phyloP scores from a whole-genome alignment of 2,329 filamentous ascomycete species.

The Fusarium tjaetaba region DNA sequence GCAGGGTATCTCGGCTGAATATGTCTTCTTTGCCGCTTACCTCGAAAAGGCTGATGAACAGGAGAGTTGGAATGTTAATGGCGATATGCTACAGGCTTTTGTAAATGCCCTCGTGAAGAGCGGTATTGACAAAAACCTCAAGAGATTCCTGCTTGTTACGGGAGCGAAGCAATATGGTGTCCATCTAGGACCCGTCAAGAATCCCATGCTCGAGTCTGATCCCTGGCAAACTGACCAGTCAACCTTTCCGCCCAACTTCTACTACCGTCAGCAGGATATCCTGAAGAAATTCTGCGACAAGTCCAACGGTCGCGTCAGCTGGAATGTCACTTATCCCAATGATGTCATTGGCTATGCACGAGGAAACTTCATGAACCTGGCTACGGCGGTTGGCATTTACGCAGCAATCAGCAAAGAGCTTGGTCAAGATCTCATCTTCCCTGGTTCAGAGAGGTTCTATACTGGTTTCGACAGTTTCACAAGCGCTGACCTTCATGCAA shows the following conservation, averaged over 20 bases:
- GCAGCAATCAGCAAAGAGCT: neutral
- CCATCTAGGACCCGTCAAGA: slow-evolving; percentile 5
- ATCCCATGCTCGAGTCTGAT: slow-evolving; percentile 4
- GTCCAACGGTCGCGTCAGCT: neutral
- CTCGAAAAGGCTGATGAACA: slow-evolving; percentile 1
- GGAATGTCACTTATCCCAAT: slow-evolving; percentile 17
- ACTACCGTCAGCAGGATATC: slow-evolving; percentile 13
- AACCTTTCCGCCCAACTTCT: slow-evolving; percentile 16
- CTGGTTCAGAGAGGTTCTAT: neutral
- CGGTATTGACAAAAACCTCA: neutral
- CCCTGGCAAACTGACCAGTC: slow-evolving; percentile 1
- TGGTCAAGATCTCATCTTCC: neutral
- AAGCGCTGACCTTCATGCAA: neutral
- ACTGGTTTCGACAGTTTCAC: slow-evolving; percentile 1
- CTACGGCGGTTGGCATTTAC: slow-evolving; percentile 2
- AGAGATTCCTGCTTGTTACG: neutral
- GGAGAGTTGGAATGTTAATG: slow-evolving; percentile 5
- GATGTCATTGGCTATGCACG: slow-evolving; percentile 18
- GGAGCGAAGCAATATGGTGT: slow-evolving; percentile 17
- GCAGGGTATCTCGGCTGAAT: neutral
- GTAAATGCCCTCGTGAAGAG: neutral
- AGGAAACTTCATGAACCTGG: slow-evolving; percentile 23
- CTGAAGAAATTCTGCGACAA: neutral
- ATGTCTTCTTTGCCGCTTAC: slow-evolving; percentile 14
- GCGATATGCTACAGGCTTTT: slow-evolving; percentile 7